Conservation (phyloP, 2,329 filamentous ascomycete species). For the Nemania diffusa region DNA sequence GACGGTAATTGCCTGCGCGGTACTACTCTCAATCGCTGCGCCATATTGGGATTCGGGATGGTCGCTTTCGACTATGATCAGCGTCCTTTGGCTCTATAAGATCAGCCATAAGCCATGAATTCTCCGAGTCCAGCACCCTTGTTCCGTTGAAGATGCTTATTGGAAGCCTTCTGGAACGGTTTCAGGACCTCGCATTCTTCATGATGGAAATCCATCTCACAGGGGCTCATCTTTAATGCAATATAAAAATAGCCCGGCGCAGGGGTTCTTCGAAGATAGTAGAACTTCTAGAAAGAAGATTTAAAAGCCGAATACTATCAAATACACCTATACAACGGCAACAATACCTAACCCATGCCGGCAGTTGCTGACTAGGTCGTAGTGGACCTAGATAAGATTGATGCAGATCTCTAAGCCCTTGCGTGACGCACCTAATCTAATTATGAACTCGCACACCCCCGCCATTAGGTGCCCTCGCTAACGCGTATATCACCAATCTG, state of each 20-base stretch:
- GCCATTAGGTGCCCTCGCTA: background rate
- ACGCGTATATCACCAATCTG: background rate
- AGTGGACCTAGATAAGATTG: background rate
- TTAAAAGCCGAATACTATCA: background rate
- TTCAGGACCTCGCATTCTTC: background rate
- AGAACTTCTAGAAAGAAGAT: slow-evolving; percentile 9
- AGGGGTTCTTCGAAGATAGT: background rate
- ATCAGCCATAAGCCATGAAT: slow-evolving; percentile 7
- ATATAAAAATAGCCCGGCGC: slow-evolving; percentile 2
- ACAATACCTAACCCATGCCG: slow-evolving; percentile 8
- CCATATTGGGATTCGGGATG: background rate
- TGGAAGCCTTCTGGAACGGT: background rate
- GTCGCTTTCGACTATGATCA: slow-evolving; percentile 5
- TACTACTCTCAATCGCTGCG: background rate
- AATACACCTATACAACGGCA: background rate
- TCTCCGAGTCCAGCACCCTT: slow-evolving; percentile 2
- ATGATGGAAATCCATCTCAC: background rate
- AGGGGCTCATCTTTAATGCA: background rate
- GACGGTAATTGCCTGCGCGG: background rate
- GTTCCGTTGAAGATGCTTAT: background rate
- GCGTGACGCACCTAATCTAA: background rate
- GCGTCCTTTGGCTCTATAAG: slow-evolving; percentile 12
- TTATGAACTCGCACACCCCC: background rate
- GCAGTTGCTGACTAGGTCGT: background rate
- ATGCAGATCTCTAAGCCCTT: background rate